phyloP scores from a whole-genome alignment of 2,329 filamentous ascomycete genomes.

The Gnomoniopsis sp. region DNA sequence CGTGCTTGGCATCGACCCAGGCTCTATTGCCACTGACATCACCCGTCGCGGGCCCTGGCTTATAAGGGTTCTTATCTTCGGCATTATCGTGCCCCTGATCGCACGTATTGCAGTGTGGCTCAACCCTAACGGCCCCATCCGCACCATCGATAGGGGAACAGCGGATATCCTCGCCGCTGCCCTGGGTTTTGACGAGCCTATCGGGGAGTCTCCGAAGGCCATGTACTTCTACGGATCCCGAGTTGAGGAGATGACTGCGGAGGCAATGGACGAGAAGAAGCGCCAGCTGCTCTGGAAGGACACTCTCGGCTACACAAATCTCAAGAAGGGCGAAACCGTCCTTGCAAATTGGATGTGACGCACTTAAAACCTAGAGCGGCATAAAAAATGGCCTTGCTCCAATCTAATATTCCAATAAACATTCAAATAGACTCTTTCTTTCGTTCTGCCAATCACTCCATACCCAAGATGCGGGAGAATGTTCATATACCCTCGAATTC shows the following conservation, averaged over 20 bases:
- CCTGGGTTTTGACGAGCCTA: background rate
- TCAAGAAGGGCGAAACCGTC: background rate
- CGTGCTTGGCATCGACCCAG: slow-evolving; percentile 32
- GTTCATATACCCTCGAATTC: too few species aligned
- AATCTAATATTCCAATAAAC: too few species aligned
- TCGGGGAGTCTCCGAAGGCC: background rate
- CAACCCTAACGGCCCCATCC: slow-evolving; percentile 4
- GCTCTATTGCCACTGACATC: slow-evolving; percentile 27
- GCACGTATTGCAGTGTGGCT: background rate
- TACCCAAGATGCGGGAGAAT: too few species aligned
- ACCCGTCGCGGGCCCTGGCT: slow-evolving; percentile 20
- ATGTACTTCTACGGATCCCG: slow-evolving; percentile 3
- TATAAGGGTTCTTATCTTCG: slow-evolving; percentile 13
- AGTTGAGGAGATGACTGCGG: background rate
- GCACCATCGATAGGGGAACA: background rate
- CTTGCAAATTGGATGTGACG: background rate
- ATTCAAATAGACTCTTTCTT: too few species aligned
- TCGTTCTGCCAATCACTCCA: too few species aligned
- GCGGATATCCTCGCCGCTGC: slow-evolving; percentile 1
- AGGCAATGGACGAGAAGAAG: slow-evolving; percentile 8
- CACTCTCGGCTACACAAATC: background rate
- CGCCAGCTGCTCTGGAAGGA: slow-evolving; percentile 5
- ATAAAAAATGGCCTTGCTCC: too few species aligned
- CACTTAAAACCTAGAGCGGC: too few species aligned
- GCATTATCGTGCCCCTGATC: background rate